Evolutionary conservation across 495 filamentous ascomycete genomes (phyloP), one percentile per base, ranked within the genome.

Genomic region (Pyrenula aspistea): DNA sequence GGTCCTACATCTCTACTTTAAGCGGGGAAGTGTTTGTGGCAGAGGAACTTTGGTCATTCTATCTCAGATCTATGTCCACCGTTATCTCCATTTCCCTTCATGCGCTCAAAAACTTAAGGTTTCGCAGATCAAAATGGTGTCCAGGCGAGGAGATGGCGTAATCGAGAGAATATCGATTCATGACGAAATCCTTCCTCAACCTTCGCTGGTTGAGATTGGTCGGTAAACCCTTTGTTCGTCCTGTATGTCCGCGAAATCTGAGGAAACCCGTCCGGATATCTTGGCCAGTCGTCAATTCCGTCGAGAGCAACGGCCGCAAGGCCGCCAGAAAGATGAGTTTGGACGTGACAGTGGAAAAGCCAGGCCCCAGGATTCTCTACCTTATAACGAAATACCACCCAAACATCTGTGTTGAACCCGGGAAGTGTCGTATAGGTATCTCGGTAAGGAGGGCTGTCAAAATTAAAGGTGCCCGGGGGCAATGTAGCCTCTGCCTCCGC

Each of bases 261-360:
- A 42, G 31, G 31, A n/a, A n/a, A n/a, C n/a, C n/a, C n/a, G n/a
- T n/a, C n/a, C n/a, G n/a, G n/a, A n/a, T n/a, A n/a, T 60, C 0
- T n/a, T n/a, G 80, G 81, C 79, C 78, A 83, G 12, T 61, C 67
- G 58, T 85, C 80, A 23, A 79, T 65, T 0, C 80, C 81, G 65
- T 85, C 81, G 55, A 80, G 62, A 22, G 84, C 69, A 0, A 70
- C 72, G 65, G 83, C 57, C 0, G 66, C 68, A 79, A 84, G 83
- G 2, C 81, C 81, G 1, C 79, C 79, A 56, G 64, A 65, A 42
- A 80, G 61, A 69, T 85, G 81, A 20, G 72, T 71, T 66, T 81
- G 71, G 42, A 83, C 77, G 65, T 85, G 81, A 59, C 82, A 84
- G 63, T 85, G 81, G 50, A 85, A 57, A 42, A 83, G 65, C 54